Percentiles rank a stretch among this genome's conserved stretches.
phyloP scores from a whole-genome alignment of 192 early-diverging fungal species.

The Coemansia sp. region DNA sequence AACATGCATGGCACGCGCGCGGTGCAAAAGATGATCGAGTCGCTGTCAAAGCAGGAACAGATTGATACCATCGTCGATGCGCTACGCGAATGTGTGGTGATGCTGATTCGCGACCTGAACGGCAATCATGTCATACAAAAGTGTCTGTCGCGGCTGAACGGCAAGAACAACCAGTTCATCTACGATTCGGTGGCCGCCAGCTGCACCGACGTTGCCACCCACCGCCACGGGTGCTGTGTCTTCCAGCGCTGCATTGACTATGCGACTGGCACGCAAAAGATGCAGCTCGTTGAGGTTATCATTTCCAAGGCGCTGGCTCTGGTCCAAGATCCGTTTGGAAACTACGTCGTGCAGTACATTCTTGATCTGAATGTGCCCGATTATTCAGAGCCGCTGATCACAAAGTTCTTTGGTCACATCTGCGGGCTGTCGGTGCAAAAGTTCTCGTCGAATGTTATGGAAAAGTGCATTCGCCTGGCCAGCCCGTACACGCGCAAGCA shows the following conservation, averaged over 20 bases:
- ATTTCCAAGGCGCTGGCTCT: constrained; percentile 70
- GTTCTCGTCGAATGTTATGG: constrained; percentile 90
- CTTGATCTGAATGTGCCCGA: constrained; percentile 70
- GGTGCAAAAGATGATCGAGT: constrained; percentile 91
- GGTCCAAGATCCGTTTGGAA: constrained; percentile 88
- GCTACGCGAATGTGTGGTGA: constrained; percentile 68
- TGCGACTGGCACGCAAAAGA: constrained; percentile 68
- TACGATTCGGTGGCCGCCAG: constrained; percentile 76
- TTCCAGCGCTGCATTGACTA: constrained; percentile 89
- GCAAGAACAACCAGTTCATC: constrained; percentile 84
- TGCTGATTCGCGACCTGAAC: constrained; percentile 87
- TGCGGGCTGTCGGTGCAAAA: constrained; percentile 82
- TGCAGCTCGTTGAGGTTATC: constrained; percentile 75
- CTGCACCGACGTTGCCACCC: constrained; percentile 84
- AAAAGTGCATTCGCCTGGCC: constrained; percentile 87
- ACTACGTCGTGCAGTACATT: constrained; percentile 93
- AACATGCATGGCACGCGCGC: constrained; percentile 93
- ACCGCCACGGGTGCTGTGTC: constrained; percentile 89
- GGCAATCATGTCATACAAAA: constrained; percentile 94
- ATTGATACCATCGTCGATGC: constrained; percentile 68
- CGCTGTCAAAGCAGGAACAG: constrained; percentile 60
- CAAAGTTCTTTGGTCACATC: constrained; percentile 73
- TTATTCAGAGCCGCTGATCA: constrained; percentile 70
- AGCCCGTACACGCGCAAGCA: constrained; percentile 65
- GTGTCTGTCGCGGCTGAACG: constrained; percentile 72